Evolutionary conservation across 176 grass and related monocot genomes (phyloP), one percentile per base, ranked within the genome.

Genomic region (Carex littledalei): DNA sequence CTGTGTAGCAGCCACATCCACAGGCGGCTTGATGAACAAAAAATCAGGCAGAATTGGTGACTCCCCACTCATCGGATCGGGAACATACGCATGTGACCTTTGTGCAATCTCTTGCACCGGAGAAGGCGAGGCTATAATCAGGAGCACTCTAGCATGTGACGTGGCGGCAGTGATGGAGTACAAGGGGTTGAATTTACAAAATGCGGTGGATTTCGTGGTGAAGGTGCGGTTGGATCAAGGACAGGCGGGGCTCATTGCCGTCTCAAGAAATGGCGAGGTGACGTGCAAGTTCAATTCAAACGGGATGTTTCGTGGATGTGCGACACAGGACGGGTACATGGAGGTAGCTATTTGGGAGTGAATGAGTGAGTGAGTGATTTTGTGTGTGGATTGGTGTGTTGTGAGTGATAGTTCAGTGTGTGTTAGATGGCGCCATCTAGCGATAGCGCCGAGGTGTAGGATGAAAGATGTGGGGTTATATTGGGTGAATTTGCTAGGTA

Each of bases 91-190:
- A 29, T 98, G 95, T 81, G 70, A 32, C 7, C 66, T 39, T 0
- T 98, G 95, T 14, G 95, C 95, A 0, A 85, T 98, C 3, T 98
- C 95, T 0, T 98, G 95, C 92, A 98, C 95, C 0, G 95, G 95
- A 8, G 95, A 98, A 62, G 95, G 95, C 14, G 95, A 98, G 50
- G 92, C 92, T 65, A 98, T 98, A 87, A 98, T 98, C 84, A 93
- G 95, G 5, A 89, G 82, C 83, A 98, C 95, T 35, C 82, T 98
- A 35, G 95, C 95, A 0, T 58, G 95, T 0, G 95, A 98, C 57
- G 95, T 98, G 41, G 92, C 95, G 0, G 95, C 95, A 37, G 89
- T 98, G 0, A 92, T 98, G 92, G 95, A 98, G 88, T 98, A 98
- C 86, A 93, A 90, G 74, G 91, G 92, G 3, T 74, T 94, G 0